Evolutionary conservation across 2,329 filamentous ascomycete genomes (phyloP).

Genomic region (Rutstroemia sydowiana): DNA sequence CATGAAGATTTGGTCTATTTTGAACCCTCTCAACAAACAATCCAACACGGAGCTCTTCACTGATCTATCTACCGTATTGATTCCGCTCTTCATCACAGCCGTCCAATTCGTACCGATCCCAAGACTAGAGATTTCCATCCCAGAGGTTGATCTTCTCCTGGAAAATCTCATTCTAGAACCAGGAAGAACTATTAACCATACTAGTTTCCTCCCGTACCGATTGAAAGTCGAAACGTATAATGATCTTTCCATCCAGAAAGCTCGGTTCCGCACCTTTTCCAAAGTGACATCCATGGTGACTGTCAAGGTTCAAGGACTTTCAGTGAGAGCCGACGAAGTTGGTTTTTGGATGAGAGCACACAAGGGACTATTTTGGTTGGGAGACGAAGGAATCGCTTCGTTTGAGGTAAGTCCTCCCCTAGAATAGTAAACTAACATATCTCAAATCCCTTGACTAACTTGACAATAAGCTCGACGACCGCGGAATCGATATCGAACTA

Average conservation of each 20-base stretch:
- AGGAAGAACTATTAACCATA: constrained; percentile 72
- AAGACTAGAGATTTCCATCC: constrained; percentile 77
- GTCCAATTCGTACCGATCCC: constrained; percentile 88
- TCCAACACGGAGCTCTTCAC: constrained; percentile 65
- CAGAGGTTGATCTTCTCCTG: constrained; percentile 74
- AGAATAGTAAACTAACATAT: neutral
- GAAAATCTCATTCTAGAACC: constrained; percentile 91
- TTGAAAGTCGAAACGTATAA: constrained; percentile 78
- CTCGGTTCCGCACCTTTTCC: constrained; percentile 58
- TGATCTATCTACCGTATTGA: constrained; percentile 72
- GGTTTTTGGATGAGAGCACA: constrained; percentile 85
- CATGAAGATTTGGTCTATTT: constrained; percentile 58
- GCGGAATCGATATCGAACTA: constrained; percentile 78
- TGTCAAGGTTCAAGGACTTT: constrained; percentile 74
- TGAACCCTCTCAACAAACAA: constrained; percentile 58
- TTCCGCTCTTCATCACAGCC: constrained; percentile 67
- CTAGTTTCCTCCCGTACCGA: constrained; percentile 82
- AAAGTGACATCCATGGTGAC: constrained; percentile 63
- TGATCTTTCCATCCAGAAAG: constrained; percentile 78
- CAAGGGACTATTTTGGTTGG: constrained; percentile 64
- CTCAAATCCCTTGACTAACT: no score
- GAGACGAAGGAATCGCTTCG: constrained; percentile 77
- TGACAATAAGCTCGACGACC: constrained; percentile 56
- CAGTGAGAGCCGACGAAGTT: constrained; percentile 75
- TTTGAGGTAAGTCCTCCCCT: constrained; percentile 44